These are phyloP conservation scores for Chytridiales sp. DNA, from an alignment of 371 early-diverging fungal genomes.

Conservation along the genomic window DNA sequence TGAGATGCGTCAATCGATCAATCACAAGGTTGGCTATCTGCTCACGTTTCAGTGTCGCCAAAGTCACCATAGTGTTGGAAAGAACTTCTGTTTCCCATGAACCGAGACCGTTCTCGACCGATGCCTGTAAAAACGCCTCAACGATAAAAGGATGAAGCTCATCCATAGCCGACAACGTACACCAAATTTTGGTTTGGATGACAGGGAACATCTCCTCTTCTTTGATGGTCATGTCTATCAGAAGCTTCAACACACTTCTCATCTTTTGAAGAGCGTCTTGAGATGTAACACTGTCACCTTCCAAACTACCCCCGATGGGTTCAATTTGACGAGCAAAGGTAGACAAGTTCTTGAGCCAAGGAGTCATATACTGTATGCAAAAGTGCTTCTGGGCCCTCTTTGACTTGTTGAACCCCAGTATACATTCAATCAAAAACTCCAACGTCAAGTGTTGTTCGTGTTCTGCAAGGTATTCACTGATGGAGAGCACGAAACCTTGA, in stretches of 20 bases:
- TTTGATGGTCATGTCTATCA: constrained; percentile 82
- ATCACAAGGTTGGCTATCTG: constrained; percentile 72
- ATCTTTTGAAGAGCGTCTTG: constrained; percentile 47
- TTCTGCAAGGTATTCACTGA: constrained; percentile 78
- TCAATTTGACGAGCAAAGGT: constrained; percentile 20
- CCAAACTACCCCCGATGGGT: too few species aligned
- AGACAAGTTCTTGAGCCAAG: constrained; percentile 83
- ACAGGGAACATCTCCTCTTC: constrained; percentile 81
- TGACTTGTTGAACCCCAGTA: constrained; percentile 81
- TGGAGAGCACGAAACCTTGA: constrained; percentile 72
- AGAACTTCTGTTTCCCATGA: constrained; percentile 80
- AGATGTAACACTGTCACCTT: too few species aligned
- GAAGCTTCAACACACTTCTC: constrained; percentile 69
- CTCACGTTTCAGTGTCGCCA: constrained; percentile 74
- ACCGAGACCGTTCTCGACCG: constrained; percentile 77
- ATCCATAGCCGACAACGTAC: constrained; percentile 73
- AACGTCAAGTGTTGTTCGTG: constrained; percentile 78
- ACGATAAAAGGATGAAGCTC: constrained; percentile 76
- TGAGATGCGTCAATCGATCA: constrained; percentile 64
- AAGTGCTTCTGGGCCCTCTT: constrained; percentile 69
- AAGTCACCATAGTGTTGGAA: constrained; percentile 82
- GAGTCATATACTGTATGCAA: constrained; percentile 86
- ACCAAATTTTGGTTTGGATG: constrained; percentile 86
- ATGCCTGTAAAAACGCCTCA: constrained; percentile 76
- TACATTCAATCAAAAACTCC: constrained; percentile 85